These are phyloP conservation scores for Flaveria floridana DNA, from an alignment of 140 eudicot genomes.

Conservation along the genomic window DNA sequence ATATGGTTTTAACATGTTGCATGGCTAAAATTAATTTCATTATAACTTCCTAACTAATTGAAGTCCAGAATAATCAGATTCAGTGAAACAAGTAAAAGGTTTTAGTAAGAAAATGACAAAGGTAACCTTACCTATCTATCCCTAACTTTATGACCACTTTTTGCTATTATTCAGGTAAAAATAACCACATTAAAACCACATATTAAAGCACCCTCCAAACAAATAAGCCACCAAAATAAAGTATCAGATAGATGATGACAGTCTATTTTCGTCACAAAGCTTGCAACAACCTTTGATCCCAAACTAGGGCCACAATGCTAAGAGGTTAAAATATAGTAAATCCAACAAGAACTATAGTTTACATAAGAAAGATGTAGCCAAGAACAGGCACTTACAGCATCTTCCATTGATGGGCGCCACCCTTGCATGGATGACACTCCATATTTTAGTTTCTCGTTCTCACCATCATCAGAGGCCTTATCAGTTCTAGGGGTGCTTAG, in stretches of 20 bases:
- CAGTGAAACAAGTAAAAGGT: not conserved
- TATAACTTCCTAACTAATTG: not conserved
- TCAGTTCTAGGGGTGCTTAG: constrained; percentile 83
- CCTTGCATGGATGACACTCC: constrained; percentile 98
- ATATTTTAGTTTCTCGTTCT: constrained; percentile 62
- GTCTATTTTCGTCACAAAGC: constrained; percentile 9
- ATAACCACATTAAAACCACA: not conserved
- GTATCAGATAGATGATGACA: not conserved
- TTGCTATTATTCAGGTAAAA: not conserved
- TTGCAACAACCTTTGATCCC: constrained; percentile 6
- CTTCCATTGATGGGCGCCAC: constrained; percentile 98
- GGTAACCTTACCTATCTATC: not conserved
- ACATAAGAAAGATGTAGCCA: constrained; percentile 7
- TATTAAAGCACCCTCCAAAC: constrained; percentile 7
- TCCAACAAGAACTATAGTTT: constrained; percentile 14
- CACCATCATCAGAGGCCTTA: constrained; percentile 86
- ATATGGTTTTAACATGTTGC: not conserved
- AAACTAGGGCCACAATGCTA: not conserved
- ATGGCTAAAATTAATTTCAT: not conserved
- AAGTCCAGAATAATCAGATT: constrained; percentile 16
- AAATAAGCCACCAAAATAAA: constrained; percentile 12
- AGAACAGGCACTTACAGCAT: constrained; percentile 64
- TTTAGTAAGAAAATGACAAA: not conserved
- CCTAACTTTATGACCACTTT: not conserved
- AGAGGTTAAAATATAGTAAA: not conserved